Percentiles rank a stretch among this genome's conserved stretches.
Conservation (phyloP, 2,329 filamentous ascomycete genomes). For the Paraphaeosphaeria sporulosa region DNA sequence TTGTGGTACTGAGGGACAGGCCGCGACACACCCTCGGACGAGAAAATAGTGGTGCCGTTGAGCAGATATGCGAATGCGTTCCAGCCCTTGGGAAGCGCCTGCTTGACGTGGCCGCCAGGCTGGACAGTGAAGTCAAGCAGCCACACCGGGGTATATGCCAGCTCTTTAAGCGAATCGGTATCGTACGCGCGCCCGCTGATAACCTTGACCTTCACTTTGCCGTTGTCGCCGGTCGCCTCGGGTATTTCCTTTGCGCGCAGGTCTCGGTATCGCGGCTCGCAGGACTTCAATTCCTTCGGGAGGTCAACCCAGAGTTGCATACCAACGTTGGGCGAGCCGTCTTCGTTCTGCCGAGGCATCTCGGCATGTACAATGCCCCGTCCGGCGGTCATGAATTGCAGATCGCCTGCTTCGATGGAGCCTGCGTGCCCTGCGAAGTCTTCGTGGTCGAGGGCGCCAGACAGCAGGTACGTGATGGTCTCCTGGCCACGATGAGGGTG, state of each 20-base stretch:
- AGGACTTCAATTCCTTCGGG: slow-evolving; percentile 79
- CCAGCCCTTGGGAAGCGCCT: slow-evolving; percentile 80
- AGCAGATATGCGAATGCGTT: slow-evolving; percentile 90
- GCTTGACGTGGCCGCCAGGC: slow-evolving; percentile 79
- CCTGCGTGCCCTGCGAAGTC: slow-evolving; percentile 88
- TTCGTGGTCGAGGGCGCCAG: slow-evolving; percentile 87
- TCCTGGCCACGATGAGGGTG: slow-evolving; percentile 86
- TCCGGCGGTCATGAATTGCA: slow-evolving; percentile 98
- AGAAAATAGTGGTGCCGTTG: slow-evolving; percentile 72
- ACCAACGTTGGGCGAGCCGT: slow-evolving; percentile 81
- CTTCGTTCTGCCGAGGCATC: slow-evolving; percentile 83
- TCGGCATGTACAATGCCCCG: slow-evolving; percentile 92
- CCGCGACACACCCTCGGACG: slow-evolving; percentile 39
- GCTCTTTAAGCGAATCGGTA: slow-evolving; percentile 84
- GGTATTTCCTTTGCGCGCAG: slow-evolving; percentile 82
- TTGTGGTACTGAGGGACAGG: slow-evolving; percentile 79
- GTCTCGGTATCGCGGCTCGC: slow-evolving; percentile 92
- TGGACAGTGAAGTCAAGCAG: slow-evolving; percentile 82
- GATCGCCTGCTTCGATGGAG: slow-evolving; percentile 83
- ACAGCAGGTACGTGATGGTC: slow-evolving; percentile 88
- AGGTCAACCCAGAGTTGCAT: slow-evolving; percentile 97
- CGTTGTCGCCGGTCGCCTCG: slow-evolving; percentile 71
- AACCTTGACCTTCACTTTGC: slow-evolving; percentile 82
- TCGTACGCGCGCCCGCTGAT: slow-evolving; percentile 87
- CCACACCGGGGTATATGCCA: slow-evolving; percentile 98